phyloP scores from a whole-genome alignment of 1,284 basidiomycete species.

The Agaricales sp. region DNA sequence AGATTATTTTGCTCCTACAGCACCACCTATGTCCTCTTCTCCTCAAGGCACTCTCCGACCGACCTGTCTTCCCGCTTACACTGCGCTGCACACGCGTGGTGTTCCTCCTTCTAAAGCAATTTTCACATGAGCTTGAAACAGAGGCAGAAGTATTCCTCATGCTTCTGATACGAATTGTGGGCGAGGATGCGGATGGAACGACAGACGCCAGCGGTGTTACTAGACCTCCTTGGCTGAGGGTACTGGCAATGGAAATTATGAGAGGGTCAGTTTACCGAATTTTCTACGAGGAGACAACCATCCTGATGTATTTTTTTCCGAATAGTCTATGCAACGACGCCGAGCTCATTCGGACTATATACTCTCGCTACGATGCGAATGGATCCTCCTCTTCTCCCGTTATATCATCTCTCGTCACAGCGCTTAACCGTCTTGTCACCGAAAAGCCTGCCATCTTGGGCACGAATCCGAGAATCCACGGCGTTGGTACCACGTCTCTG shows the following conservation, averaged over 20 bases:
- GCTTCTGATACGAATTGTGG: constrained; percentile 70
- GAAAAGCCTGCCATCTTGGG: constrained; percentile 83
- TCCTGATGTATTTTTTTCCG: constrained; percentile 6
- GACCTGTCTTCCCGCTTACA: constrained; percentile 79
- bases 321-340: constrained; percentile 77
- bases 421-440: constrained; percentile 75
- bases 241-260: constrained; percentile 86
- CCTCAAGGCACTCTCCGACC: constrained; percentile 77
- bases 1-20: constrained; percentile 76
- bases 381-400: constrained; percentile 49
- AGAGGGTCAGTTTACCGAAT: constrained; percentile 46
- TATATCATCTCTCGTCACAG: constrained; percentile 71
- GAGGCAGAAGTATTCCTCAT: constrained; percentile 82
- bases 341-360: constrained; percentile 71
- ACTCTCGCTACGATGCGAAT: constrained; percentile 71
- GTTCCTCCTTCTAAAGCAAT: constrained; percentile 89
- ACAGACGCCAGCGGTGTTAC: constrained; percentile 26
- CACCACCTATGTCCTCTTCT: constrained; percentile 88
- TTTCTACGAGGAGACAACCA: not conserved
- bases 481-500: constrained; percentile 50
- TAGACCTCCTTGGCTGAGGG: constrained; percentile 78
- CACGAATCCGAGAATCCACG: constrained; percentile 69
- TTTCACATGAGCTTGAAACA: constrained; percentile 68
- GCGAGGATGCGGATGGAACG: constrained; percentile 46
- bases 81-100: constrained; percentile 89